Evolutionary conservation across 139 green algal species (phyloP).

Genomic region (Auxenochlorella pyrenoidosa): DNA sequence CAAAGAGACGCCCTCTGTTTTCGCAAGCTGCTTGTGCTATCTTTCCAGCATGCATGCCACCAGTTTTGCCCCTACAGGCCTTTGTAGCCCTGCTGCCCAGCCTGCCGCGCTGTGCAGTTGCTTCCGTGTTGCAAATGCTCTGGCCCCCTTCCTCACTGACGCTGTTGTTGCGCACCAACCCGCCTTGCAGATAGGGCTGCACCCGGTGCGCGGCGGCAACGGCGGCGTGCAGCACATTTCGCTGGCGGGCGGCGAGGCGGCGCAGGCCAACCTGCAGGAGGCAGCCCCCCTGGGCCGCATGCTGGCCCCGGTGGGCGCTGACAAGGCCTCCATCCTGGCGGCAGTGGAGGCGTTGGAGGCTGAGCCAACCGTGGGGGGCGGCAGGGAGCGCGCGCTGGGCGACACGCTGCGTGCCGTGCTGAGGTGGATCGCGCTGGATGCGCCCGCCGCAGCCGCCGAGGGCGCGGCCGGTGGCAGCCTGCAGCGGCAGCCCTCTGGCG

Average conservation of each 20-base stretch:
- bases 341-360: constrained; percentile 1
- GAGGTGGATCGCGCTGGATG: constrained; percentile 12
- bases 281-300: constrained; percentile 78
- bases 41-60: too few species aligned
- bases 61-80: too few species aligned
- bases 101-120: background rate
- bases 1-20: too few species aligned
- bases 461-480: background rate
- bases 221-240: constrained; percentile 63
- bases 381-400: constrained; percentile 13
- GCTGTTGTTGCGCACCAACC: background rate
- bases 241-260: constrained; percentile 50
- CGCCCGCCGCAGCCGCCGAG: background rate
- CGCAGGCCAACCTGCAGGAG: constrained; percentile 51
- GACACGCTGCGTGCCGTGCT: constrained; percentile 29
- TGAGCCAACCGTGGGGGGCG: background rate
- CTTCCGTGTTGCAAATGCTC: background rate
- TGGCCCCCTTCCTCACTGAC: background rate
- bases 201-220: constrained; percentile 58
- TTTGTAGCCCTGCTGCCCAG: too few species aligned
- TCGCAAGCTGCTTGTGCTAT: too few species aligned
- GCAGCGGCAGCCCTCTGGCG: background rate
- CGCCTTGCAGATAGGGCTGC: constrained; percentile 63
- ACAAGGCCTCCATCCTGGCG: constrained; percentile 55
- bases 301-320: constrained; percentile 70